A percentile compares a stretch with the other conserved stretches of the same genome.
These are phyloP conservation scores for Solanum medicagineum DNA, from an alignment of 257 asterid species.

Conservation along the genomic window DNA sequence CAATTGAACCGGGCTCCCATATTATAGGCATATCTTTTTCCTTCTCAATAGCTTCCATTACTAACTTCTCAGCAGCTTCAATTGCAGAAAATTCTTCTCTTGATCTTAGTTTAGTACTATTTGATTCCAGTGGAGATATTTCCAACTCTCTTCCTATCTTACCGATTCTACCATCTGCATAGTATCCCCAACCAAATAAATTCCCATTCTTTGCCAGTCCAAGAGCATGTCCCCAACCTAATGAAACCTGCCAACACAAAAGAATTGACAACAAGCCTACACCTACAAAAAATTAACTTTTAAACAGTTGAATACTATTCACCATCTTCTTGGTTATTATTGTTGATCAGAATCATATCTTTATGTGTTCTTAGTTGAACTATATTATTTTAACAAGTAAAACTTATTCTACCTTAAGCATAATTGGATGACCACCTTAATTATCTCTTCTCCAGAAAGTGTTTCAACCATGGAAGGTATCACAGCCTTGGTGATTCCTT, in stretches of 20 bases:
- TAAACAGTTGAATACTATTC: neutral
- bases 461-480: slow-evolving; percentile 59
- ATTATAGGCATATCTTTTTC: slow-evolving; percentile 80
- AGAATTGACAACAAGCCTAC: neutral
- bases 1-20: slow-evolving; percentile 75
- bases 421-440: slow-evolving; percentile 62
- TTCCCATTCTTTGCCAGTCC: slow-evolving; percentile 69
- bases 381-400: slow-evolving; percentile 16
- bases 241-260: slow-evolving; percentile 48
- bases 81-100: slow-evolving; percentile 13
- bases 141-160: slow-evolving; percentile 45
- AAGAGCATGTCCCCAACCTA: slow-evolving; percentile 98
- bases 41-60: slow-evolving; percentile 67
- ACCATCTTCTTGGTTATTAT: neutral
- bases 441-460: slow-evolving; percentile 56
- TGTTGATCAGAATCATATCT: neutral
- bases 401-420: slow-evolving; percentile 41
- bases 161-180: slow-evolving; percentile 94
- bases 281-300: neutral
- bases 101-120: slow-evolving; percentile 11
- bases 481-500: slow-evolving; percentile 41
- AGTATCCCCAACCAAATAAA: slow-evolving; percentile 96
- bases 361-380: neutral
- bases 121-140: slow-evolving; percentile 72
- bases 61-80: slow-evolving; percentile 59